phyloP scores from a whole-genome alignment of 2,329 filamentous ascomycete genomes.

The Aspergillus luchuensis region DNA sequence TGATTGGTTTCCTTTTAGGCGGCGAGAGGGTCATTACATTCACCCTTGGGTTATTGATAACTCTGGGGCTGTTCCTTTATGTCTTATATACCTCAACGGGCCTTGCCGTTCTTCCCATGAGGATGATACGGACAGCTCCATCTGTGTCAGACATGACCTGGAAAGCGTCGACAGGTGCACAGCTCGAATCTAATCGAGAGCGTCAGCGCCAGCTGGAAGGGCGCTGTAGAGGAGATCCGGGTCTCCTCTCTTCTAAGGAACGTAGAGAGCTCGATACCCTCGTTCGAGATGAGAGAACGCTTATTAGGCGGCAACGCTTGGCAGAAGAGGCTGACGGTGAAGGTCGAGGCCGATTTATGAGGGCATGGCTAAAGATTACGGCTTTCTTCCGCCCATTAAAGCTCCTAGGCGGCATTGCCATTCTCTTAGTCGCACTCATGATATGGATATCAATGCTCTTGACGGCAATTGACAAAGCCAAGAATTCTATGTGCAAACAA shows the following conservation, averaged over 20 bases:
- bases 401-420: constrained; percentile 76
- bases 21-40: constrained; percentile 93
- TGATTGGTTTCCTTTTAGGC: constrained; percentile 47
- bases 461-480: constrained; percentile 93
- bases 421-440: constrained; percentile 72
- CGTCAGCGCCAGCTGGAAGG: constrained; percentile 88
- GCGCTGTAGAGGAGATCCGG: constrained; percentile 74
- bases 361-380: constrained; percentile 75
- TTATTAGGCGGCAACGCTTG: constrained; percentile 84
- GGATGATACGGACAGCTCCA: constrained; percentile 88
- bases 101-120: constrained; percentile 82
- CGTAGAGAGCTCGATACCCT: constrained; percentile 84
- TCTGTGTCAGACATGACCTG: constrained; percentile 80
- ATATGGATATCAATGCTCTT: constrained; percentile 92
- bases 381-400: constrained; percentile 86
- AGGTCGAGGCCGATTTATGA: constrained; percentile 72
- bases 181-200: constrained; percentile 85
- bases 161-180: constrained; percentile 73
- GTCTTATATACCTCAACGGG: constrained; percentile 86
- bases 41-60: constrained; percentile 82
- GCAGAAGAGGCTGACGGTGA: constrained; percentile 70
- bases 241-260: constrained; percentile 79
- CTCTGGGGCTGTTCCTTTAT: constrained; percentile 82
- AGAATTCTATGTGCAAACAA: constrained; percentile 88
- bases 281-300: constrained; percentile 84